A percentile compares a stretch with the other conserved stretches of the same genome.
These are phyloP conservation scores for Aureobasidium sp. DNA, from an alignment of 2,329 filamentous ascomycete genomes.

Conservation along the genomic window DNA sequence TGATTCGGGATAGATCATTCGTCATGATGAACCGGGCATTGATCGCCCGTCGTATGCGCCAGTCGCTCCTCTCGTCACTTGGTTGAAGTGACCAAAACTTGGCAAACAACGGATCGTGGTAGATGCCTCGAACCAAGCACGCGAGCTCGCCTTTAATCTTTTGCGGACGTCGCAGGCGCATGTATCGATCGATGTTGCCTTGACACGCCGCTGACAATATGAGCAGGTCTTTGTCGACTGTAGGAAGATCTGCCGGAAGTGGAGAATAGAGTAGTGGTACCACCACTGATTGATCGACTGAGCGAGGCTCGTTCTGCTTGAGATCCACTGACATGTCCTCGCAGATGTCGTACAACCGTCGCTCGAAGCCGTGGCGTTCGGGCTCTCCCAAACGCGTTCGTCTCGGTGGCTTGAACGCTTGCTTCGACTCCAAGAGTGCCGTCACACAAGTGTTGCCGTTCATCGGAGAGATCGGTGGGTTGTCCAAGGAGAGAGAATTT, in stretches of 20 bases:
- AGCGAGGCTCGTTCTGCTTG: conserved; percentile 1
- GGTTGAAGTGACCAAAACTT: conserved; percentile 26
- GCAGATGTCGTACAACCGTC: background rate
- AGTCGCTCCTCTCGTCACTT: background rate
- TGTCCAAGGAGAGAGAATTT: conserved; percentile 19
- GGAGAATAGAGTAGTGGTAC: conserved; percentile 20
- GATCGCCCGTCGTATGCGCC: conserved; percentile 19
- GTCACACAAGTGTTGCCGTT: conserved; percentile 33
- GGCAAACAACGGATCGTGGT: conserved; percentile 34
- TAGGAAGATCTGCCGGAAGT: conserved; percentile 33
- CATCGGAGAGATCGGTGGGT: conserved; percentile 20
- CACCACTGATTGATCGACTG: conserved; percentile 11
- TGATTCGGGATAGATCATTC: conserved; percentile 23
- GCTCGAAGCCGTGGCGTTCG: background rate
- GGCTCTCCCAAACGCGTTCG: background rate
- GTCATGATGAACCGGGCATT: conserved; percentile 29
- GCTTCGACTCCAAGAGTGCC: conserved; percentile 22
- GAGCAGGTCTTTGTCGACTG: conserved; percentile 33
- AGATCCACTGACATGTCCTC: background rate
- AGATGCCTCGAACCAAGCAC: conserved; percentile 31
- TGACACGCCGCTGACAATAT: conserved; percentile 34
- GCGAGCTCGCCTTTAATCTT: conserved; percentile 23
- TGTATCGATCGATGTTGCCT: conserved; percentile 37
- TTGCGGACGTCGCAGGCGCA: conserved; percentile 28
- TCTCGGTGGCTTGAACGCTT: conserved; percentile 1